Base-by-base conservation (phyloP, 805 yeast genomes). In the Ogataea neopini region DNA sequence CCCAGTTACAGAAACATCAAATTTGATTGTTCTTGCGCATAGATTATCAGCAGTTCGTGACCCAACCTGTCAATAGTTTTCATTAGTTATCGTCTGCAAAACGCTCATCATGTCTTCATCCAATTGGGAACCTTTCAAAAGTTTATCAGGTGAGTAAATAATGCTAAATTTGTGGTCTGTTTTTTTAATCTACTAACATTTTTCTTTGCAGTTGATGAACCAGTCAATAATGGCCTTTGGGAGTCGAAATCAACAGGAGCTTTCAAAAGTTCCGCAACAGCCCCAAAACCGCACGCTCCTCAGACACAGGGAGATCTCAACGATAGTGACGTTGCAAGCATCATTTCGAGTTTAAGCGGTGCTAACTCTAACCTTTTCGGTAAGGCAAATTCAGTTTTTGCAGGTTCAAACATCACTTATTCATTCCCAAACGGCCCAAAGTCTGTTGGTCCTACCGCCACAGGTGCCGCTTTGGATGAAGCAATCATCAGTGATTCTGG, bases 251-350 rank as follows among this genome's bases (percentile, higher is more conserved):
- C 67, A 2, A 47, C 54, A 4, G 60, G 57, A 8, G 51, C 49
- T 4, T 46, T 44, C 26, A 47, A 54, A n/a, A 44, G 57, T 9
- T 38, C 51, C 11, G 30, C 43, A 17, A 30, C 18, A 18, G 60
- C 57, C n/a, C 59, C 64, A 36, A 47, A 45, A 9, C 55, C 64
- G 4, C 52, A 51, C 17, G 44, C 52, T 17, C 29, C 51, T 10
- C 39, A 25, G 19, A 51, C 42, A 28, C 47, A 46, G 6, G 44
- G 43, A 30, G 48, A 44, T 14, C 54, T 34, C 15, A n/a, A 45
- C 14, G 62, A 58, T 28, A 53, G 63, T 20, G 69, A 66, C 26
- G 68, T 65, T 38, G 65, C 63, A 29, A 62, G 67, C 41, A 61
- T 66, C 33, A 66, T 67, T 40, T 66, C 71, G 1, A 55, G 67